Conservation (phyloP, 2,329 filamentous ascomycete species). For the Dothiorella sarmentorum region DNA sequence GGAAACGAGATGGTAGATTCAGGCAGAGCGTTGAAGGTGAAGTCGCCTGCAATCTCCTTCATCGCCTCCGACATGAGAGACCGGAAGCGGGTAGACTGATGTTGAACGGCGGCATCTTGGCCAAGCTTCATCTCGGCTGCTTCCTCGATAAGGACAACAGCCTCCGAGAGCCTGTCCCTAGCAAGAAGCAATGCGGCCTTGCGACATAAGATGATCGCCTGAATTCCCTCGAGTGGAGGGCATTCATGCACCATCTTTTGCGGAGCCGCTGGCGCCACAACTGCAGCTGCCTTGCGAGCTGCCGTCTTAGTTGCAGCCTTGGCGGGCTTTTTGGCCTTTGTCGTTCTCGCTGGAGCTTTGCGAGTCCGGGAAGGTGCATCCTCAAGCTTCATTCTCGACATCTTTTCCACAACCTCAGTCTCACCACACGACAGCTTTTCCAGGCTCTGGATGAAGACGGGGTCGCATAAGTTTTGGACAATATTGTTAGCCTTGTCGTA, state of each 20-base stretch:
- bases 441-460: constrained; percentile 30
- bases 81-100: constrained; percentile 61
- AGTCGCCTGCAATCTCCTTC: constrained; percentile 71
- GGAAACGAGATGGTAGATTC: constrained; percentile 91
- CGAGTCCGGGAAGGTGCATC: constrained; percentile 12
- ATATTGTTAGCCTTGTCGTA: constrained; percentile 49
- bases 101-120: constrained; percentile 46
- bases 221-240: constrained; percentile 40
- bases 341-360: neutral
- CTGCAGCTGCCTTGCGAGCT: constrained; percentile 3
- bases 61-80: constrained; percentile 66
- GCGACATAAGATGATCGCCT: constrained; percentile 49
- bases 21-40: constrained; percentile 83
- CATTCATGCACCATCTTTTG: constrained; percentile 32
- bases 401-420: constrained; percentile 39
- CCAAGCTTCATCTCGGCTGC: constrained; percentile 27
- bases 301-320: constrained; percentile 18
- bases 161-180: constrained; percentile 31
- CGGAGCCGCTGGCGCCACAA: constrained; percentile 18
- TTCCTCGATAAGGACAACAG: constrained; percentile 27
- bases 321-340: constrained; percentile 19
- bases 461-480: constrained; percentile 40
- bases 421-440: constrained; percentile 29
- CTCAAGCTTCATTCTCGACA: constrained; percentile 42
- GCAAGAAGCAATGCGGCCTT: constrained; percentile 45